Conservation (phyloP, 768 basidiomycete species). For the Auriscalpium microsporum region DNA sequence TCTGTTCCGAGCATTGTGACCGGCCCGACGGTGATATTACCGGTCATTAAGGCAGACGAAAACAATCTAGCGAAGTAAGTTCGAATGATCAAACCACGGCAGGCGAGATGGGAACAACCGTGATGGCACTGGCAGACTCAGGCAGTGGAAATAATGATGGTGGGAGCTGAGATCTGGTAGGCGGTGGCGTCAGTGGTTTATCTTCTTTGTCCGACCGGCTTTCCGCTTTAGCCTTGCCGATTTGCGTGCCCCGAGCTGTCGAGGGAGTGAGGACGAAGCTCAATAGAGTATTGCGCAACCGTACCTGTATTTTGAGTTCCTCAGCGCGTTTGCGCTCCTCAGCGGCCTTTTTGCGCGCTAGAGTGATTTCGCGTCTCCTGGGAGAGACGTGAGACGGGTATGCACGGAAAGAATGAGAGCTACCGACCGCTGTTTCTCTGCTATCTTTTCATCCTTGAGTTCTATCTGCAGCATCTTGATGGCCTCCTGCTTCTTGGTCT, state of each 20-base stretch:
- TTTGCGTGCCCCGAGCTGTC: constrained; percentile 74
- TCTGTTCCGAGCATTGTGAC: no score
- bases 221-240: constrained; percentile 63
- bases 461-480: constrained; percentile 68
- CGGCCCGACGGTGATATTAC: no score
- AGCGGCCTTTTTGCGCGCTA: constrained; percentile 61
- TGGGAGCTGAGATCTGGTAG: no score
- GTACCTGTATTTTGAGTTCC: constrained; percentile 57
- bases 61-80: no score
- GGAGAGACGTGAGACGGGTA: background rate
- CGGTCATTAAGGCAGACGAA: no score
- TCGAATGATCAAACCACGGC: no score
- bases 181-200: constrained; percentile 48
- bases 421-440: constrained; percentile 52
- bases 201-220: constrained; percentile 72
- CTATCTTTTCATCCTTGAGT: constrained; percentile 68
- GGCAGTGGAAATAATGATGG: no score
- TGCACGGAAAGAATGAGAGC: background rate
- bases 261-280: constrained; percentile 1
- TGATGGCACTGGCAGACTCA: no score
- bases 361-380: constrained; percentile 60
- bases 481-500: constrained; percentile 54
- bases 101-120: no score
- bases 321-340: constrained; percentile 62
- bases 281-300: background rate